A percentile compares a stretch with the other conserved stretches of the same genome.
Conservation (phyloP, 768 basidiomycete species). For the Dendrothele bispora region DNA sequence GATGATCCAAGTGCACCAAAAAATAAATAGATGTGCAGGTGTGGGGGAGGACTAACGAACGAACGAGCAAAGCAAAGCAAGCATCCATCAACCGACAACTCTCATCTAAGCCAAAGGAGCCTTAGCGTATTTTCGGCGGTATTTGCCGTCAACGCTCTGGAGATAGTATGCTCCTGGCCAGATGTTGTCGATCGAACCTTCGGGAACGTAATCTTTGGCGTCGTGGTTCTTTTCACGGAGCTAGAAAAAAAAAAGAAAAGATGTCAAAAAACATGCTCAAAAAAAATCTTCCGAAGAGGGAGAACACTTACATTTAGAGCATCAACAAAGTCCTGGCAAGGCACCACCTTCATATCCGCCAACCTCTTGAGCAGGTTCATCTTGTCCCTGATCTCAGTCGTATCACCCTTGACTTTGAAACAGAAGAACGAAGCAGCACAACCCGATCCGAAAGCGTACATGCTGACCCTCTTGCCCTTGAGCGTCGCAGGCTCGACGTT, state of each 20-base stretch:
- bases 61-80: no score
- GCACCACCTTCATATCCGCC: constrained; percentile 84
- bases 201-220: constrained; percentile 78
- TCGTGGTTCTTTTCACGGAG: constrained; percentile 98
- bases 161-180: constrained; percentile 96
- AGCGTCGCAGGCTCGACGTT: constrained; percentile 69
- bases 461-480: constrained; percentile 79
- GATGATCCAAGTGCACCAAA: no score
- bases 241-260: constrained; percentile 50
- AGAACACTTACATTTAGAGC: constrained; percentile 61
- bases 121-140: constrained; percentile 82
- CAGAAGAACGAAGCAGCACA: constrained; percentile 96
- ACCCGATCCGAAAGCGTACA: constrained; percentile 97
- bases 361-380: constrained; percentile 80
- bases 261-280: background rate
- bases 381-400: constrained; percentile 75
- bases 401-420: constrained; percentile 84
- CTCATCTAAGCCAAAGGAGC: constrained; percentile 42
- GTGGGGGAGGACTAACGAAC: no score
- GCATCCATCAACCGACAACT: no score
- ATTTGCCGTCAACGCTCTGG: constrained; percentile 84
- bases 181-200: constrained; percentile 87
- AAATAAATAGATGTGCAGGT: no score
- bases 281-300: constrained; percentile 8
- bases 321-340: constrained; percentile 89